Evolutionary conservation across 148 eudicot species (phyloP).

Genomic region (Chenopodium suecicum): DNA sequence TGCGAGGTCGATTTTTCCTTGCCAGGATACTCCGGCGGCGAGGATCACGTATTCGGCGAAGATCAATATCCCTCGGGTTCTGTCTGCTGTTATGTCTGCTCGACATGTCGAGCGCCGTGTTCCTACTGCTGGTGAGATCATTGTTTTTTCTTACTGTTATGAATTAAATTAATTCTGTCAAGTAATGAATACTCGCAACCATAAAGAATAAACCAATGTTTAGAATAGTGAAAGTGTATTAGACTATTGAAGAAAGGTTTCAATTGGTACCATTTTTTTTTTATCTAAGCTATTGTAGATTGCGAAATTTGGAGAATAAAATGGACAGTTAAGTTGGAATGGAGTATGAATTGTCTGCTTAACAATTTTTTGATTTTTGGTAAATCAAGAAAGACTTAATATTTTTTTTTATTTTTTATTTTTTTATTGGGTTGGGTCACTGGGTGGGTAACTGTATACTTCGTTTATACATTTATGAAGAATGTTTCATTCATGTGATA

Average conservation of each 20-base stretch:
- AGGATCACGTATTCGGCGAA: conserved; percentile 57
- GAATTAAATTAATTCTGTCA: not conserved
- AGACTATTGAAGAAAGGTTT: not conserved
- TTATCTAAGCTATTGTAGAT: not conserved
- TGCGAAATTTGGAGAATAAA: not conserved
- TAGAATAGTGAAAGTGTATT: no score
- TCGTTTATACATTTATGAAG: not conserved
- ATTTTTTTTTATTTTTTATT: no score
- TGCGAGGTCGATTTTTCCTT: conserved; percentile 81
- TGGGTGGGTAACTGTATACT: not conserved
- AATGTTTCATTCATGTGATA: not conserved
- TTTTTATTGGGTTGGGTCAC: not conserved
- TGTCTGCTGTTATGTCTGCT: conserved; percentile 84
- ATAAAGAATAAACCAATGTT: not conserved
- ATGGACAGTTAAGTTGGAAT: not conserved
- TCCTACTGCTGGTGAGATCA: conserved; percentile 45
- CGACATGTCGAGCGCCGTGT: conserved; percentile 61
- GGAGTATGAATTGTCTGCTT: not conserved
- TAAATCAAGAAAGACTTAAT: no score
- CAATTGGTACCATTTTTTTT: not conserved
- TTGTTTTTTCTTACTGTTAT: not conserved
- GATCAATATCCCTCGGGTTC: conserved; percentile 57
- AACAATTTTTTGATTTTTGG: no score
- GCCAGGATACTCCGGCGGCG: conserved; percentile 94
- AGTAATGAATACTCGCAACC: not conserved